Conservation (phyloP, 331 rosid genomes). For the Stylosanthes scabra region DNA sequence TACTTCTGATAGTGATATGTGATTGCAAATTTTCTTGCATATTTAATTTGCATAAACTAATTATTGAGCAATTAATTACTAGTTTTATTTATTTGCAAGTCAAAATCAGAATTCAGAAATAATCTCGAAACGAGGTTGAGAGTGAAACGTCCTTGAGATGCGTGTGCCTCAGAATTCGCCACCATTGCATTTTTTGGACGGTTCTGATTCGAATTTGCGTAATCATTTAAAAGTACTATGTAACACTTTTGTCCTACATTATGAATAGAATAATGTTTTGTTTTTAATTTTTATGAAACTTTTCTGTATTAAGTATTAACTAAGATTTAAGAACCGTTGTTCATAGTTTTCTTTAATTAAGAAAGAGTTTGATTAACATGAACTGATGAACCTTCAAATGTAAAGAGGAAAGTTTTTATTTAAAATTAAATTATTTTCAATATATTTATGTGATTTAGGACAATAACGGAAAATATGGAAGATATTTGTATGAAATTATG, state of each 20-base stretch:
- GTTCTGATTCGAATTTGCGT: neutral
- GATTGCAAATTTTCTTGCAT: neutral
- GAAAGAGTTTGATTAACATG: too few species aligned
- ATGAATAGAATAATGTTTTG: neutral
- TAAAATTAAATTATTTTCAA: too few species aligned
- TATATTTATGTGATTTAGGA: neutral
- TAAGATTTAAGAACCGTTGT: too few species aligned
- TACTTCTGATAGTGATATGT: neutral
- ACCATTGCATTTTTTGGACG: slow-evolving; percentile 16
- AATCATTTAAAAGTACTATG: neutral
- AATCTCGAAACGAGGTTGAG: neutral
- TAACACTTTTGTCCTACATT: neutral
- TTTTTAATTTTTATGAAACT: too few species aligned
- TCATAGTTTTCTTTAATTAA: too few species aligned
- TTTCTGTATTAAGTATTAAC: too few species aligned
- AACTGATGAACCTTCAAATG: too few species aligned
- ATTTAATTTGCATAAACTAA: neutral
- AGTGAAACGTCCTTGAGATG: neutral
- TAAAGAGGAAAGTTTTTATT: too few species aligned
- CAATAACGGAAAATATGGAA: neutral
- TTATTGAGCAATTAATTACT: neutral
- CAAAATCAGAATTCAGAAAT: slow-evolving; percentile 20
- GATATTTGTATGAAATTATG: slow-evolving; percentile 9
- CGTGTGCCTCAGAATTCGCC: neutral
- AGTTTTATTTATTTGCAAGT: slow-evolving; percentile 6